These are phyloP conservation scores for Malassezia arunalokei DNA, from an alignment of 1,284 basidiomycete genomes.

Conservation along the genomic window DNA sequence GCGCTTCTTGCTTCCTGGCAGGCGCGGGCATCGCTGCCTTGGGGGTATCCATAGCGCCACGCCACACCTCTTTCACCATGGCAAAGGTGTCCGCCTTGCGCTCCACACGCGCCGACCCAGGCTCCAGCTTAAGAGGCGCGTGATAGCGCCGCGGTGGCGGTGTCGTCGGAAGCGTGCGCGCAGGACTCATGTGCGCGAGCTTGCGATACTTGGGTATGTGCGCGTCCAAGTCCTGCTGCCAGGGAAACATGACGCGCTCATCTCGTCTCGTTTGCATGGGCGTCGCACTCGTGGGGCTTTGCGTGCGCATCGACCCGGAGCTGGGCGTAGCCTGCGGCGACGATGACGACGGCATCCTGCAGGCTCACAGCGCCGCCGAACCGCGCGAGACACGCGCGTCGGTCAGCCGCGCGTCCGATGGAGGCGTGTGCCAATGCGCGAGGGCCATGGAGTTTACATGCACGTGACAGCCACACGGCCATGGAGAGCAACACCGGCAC, in stretches of 20 bases:
- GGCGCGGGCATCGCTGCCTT: background rate
- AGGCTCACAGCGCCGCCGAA: too few species aligned
- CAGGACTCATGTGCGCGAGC: background rate
- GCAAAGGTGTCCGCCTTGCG: conserved; percentile 7
- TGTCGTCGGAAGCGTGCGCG: background rate
- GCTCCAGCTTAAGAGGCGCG: background rate
- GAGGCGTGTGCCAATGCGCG: too few species aligned
- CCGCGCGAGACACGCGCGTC: too few species aligned
- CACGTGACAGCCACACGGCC: conserved; percentile 4
- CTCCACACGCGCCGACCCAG: conserved; percentile 5
- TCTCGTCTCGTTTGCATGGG: background rate
- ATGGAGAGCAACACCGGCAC: background rate
- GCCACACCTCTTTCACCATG: conserved; percentile 12
- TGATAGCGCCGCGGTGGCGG: background rate
- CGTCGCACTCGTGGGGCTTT: too few species aligned
- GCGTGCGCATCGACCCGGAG: too few species aligned
- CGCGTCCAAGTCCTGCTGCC: background rate
- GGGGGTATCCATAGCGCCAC: conserved; percentile 5
- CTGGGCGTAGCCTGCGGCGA: too few species aligned
- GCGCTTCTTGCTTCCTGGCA: background rate
- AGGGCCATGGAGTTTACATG: background rate
- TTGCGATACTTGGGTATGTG: background rate
- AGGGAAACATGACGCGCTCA: background rate
- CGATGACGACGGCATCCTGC: too few species aligned
- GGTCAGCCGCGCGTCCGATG: too few species aligned